Base-by-base conservation (phyloP, 1,284 basidiomycete genomes). In the Rhodotorula sp. region DNA sequence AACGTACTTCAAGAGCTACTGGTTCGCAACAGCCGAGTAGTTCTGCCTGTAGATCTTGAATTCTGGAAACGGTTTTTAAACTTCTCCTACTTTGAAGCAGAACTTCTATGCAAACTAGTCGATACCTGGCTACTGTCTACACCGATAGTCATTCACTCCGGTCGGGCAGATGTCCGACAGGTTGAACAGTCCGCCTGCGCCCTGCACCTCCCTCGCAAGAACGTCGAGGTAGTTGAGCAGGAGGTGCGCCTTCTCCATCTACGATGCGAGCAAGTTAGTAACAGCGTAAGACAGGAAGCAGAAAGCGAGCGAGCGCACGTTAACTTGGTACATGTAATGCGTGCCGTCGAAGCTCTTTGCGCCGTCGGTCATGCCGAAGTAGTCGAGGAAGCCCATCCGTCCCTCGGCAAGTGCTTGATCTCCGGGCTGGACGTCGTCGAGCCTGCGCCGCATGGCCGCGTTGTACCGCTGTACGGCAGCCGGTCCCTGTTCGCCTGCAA, bases 161-260 rank as follows among this genome's bases (percentile, higher is more conserved):
- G 34, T 6, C 10, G 34, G 34, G 34, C 34, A 34, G 34, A 34
- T 34, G 34, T 34, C 34, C 34, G 34, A 34, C 34, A 34, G 10
- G 34, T 34, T 34, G 34, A 34, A 34, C 34, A 34, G 34, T 34
- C 34, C 34, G 34, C 34, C 34, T 34, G 34, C 34, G 34, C 34
- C 34, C 34, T 34, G 34, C 34, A 34, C 34, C 51, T 69, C 53
- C 20, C 54, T 48, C 62, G 63, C 65, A 0, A 53, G 16, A 18
- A 61, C 40, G 34, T 69, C 67, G 9, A 69, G 48, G 9, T 61
- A 34, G 50, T 61, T 69, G 53, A 69, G 67, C n/a, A 69, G 11
- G 15, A 65, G 28, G 15, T 60, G 51, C 37, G 55, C 67, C 67
- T 65, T 64, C 28, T 69, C 67, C 58, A 40, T 34, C 34, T 13